Base-by-base conservation (phyloP, 768 basidiomycete genomes). In the Lentinus brumalis region DNA sequence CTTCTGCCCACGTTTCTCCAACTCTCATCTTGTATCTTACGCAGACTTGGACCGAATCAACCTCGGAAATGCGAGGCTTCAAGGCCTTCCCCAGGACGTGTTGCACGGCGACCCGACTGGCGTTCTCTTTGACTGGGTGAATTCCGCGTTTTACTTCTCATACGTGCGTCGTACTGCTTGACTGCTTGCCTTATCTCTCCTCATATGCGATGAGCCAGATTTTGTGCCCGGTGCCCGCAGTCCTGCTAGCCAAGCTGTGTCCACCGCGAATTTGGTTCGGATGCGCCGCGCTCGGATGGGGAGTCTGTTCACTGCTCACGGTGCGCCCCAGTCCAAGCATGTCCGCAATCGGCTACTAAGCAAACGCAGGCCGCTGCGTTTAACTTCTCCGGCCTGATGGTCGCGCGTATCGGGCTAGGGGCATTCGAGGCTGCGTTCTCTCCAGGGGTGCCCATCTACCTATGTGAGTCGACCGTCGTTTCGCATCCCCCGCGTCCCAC, bases 391-490 rank as follows among this genome's bases (percentile, higher is more conserved):
- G 84, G 86, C 26, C 72, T 91, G 41, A 70, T 91, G 31, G 76
- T 80, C 9, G 77, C 81, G 15, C 79, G 91, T 52, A 62, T 92
- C 38, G 80, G 82, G 41, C 76, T 92, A n/a, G 91, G 91, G 10
- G 69, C 89, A 35, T 92, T 92, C 67, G 91, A 92, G 73, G 84
- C 90, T 4, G 86, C 86, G 21, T 92, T 92, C 66, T 89, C 85
- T 1, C 90, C 91, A 10, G 87, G 82, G 0, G 88, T 92, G 32
- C 87, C 90, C 0, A 76, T 92, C 3, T 92, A 92, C 71, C 86
- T 89, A 67, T 89, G 89, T 91, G 70, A 59, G 87, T 72, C 10
- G 15, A 39, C 12, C 16, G 3, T 12, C 11, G 5, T 9, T 10
- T 15, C 3, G 4, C 12, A 9, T 49, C 21, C 5, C 21, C 21